These are phyloP conservation scores for Kodamaea neixiangensis DNA, from an alignment of 805 yeast genomes.

Conservation along the genomic window DNA sequence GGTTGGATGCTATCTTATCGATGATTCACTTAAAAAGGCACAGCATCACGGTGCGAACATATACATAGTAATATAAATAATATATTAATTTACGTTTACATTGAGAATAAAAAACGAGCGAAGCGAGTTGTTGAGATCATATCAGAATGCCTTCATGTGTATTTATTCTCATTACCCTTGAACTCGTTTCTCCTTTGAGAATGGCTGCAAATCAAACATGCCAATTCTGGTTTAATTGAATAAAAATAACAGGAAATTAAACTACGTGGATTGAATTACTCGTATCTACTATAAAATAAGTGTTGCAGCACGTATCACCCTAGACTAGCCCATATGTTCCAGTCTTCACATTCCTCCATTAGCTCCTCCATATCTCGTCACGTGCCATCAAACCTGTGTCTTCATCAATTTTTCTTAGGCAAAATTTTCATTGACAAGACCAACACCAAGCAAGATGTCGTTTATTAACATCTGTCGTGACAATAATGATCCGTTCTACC, in stretches of 20 bases:
- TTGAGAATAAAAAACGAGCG: not conserved
- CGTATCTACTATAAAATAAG: too few species aligned
- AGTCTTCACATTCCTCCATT: too few species aligned
- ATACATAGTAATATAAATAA: not conserved
- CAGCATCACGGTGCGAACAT: not conserved
- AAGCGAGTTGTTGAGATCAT: not conserved
- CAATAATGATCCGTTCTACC: constrained; percentile 96
- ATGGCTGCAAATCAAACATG: too few species aligned
- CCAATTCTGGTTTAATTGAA: not conserved
- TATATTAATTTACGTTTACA: not conserved
- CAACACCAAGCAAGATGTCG: constrained; percentile 55
- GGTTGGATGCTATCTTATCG: not conserved
- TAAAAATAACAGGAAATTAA: not conserved
- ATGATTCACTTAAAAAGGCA: not conserved
- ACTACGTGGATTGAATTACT: too few species aligned
- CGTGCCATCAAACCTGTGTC: not conserved
- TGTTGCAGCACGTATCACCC: too few species aligned
- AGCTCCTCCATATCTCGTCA: not conserved
- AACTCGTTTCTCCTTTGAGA: too few species aligned
- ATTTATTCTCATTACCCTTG: too few species aligned
- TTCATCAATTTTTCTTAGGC: not conserved
- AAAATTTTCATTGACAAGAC: constrained; percentile 8
- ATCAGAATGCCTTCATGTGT: too few species aligned
- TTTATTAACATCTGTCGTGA: constrained; percentile 93
- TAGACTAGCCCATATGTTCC: too few species aligned